Evolutionary conservation across 2,329 filamentous ascomycete genomes (phyloP).

Genomic region (Colletotrichum coccodes): DNA sequence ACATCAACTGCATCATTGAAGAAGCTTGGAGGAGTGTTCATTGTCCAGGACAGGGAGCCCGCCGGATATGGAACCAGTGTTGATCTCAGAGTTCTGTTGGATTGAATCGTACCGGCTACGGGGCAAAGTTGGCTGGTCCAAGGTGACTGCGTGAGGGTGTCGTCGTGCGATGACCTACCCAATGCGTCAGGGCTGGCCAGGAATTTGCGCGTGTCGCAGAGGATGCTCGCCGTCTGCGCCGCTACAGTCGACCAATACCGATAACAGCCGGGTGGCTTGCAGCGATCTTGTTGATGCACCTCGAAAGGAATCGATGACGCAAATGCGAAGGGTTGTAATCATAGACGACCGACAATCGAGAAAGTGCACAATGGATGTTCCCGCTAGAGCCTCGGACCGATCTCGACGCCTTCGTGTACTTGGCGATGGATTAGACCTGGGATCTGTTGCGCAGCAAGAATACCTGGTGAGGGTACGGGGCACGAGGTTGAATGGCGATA

Average conservation of each 20-base stretch:
- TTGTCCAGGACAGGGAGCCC: conserved; percentile 2
- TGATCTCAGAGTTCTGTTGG: neutral
- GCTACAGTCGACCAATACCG: neutral
- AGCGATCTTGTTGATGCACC: neutral
- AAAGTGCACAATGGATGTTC: neutral
- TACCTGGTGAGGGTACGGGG: neutral
- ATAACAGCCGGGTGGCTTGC: too few species aligned
- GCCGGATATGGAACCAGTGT: neutral
- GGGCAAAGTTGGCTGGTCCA: neutral
- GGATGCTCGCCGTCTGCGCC: neutral
- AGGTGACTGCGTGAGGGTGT: neutral
- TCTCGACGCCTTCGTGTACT: conserved; percentile 28
- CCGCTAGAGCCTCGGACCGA: neutral
- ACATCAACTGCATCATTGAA: conserved; percentile 32
- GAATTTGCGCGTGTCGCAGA: neutral
- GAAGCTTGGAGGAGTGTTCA: conserved; percentile 33
- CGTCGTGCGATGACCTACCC: conserved; percentile 2
- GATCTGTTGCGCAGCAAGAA: neutral
- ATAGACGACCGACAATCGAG: neutral
- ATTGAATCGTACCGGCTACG: neutral
- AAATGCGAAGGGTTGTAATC: neutral
- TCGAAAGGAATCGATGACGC: neutral
- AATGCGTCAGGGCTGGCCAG: neutral
- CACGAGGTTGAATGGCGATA: neutral
- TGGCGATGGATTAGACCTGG: conserved; percentile 17